These are phyloP conservation scores for Tylopilus rubrobrunneus DNA, from an alignment of 768 basidiomycete genomes.

Conservation along the genomic window DNA sequence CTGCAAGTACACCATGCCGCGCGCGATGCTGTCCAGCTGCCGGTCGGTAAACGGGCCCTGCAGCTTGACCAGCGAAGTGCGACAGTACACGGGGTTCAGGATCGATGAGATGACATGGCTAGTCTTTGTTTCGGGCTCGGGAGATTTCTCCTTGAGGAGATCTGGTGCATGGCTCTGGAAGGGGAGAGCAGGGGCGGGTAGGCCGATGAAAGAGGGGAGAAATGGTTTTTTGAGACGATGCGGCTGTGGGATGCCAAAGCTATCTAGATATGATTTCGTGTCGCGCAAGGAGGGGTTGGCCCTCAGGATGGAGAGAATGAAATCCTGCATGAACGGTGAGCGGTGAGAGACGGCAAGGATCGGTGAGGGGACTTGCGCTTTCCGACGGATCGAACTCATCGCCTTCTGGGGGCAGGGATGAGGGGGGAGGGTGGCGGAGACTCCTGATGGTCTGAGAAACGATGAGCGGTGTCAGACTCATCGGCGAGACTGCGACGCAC, in stretches of 20 bases:
- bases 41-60: constrained; percentile 94
- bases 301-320: constrained; percentile 90
- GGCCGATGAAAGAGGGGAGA: constrained; percentile 21
- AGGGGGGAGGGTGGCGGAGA: constrained; percentile 19
- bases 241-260: constrained; percentile 73
- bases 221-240: constrained; percentile 24
- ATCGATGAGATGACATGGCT: constrained; percentile 67
- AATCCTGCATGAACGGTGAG: constrained; percentile 58
- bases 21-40: constrained; percentile 90
- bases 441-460: constrained; percentile 27
- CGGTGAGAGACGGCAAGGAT: neutral
- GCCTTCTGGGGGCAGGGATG: constrained; percentile 7
- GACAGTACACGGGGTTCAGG: constrained; percentile 76
- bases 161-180: neutral
- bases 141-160: constrained; percentile 24
- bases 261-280: constrained; percentile 83
- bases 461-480: constrained; percentile 15
- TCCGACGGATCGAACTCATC: constrained; percentile 38
- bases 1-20: constrained; percentile 92
- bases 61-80: constrained; percentile 93
- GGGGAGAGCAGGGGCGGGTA: constrained; percentile 24
- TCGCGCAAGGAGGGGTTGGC: constrained; percentile 91
- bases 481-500: constrained; percentile 32
- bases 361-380: constrained; percentile 39
- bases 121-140: constrained; percentile 32